Evolutionary conservation across 1,284 basidiomycete species (phyloP).

Genomic region (Butyriboletus appendiculatus): DNA sequence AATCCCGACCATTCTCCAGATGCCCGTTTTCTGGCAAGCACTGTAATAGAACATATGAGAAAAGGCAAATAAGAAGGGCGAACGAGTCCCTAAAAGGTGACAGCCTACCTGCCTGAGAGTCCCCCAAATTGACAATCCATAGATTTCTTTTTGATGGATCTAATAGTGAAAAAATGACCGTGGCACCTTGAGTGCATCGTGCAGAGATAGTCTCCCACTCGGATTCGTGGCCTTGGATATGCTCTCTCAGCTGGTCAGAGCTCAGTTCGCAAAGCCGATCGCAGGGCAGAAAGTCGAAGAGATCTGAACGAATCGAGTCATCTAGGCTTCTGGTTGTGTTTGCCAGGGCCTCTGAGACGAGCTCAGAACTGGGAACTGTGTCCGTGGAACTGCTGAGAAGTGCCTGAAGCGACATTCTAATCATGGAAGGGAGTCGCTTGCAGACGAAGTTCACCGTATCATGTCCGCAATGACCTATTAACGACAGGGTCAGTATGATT

Average conservation of each 20-base stretch:
- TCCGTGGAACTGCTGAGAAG: constrained; percentile 36
- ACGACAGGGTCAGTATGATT: constrained; percentile 11
- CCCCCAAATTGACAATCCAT: constrained; percentile 69
- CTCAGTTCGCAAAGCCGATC: constrained; percentile 31
- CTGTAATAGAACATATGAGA: constrained; percentile 31
- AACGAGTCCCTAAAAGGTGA: neutral
- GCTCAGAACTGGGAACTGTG: constrained; percentile 35
- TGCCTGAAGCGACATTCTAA: constrained; percentile 44
- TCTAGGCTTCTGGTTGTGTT: constrained; percentile 45
- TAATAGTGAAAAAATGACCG: constrained; percentile 55
- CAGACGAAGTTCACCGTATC: constrained; percentile 56
- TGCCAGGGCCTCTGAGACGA: constrained; percentile 45
- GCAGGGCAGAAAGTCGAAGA: constrained; percentile 46
- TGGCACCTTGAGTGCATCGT: constrained; percentile 62
- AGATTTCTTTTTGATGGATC: constrained; percentile 53
- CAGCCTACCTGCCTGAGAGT: constrained; percentile 58
- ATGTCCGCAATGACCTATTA: constrained; percentile 60
- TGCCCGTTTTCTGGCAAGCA: constrained; percentile 46
- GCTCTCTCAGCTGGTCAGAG: constrained; percentile 25
- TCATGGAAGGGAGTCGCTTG: constrained; percentile 44
- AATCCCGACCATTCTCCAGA: constrained; percentile 43
- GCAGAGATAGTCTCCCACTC: constrained; percentile 36
- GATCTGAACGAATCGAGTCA: constrained; percentile 44
- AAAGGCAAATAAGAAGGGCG: constrained; percentile 12
- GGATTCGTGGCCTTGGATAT: constrained; percentile 25